Percentiles rank a stretch among this genome's conserved stretches.
Evolutionary conservation across 352 stramenopile genomes (phyloP).

Genomic region (Pythium dissimile): DNA sequence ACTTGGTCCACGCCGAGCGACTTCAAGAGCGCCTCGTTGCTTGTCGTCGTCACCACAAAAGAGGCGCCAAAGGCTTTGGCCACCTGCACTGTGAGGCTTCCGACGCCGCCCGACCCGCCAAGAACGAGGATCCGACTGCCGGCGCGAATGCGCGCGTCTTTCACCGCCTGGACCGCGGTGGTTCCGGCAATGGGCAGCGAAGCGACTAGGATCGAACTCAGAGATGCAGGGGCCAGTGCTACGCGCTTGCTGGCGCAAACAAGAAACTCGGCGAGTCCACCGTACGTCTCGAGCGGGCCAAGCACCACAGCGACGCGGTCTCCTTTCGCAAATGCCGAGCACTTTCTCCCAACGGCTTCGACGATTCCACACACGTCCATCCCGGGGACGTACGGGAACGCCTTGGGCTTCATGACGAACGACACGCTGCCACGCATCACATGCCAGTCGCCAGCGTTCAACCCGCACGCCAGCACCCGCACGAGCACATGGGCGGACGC

Average conservation of each 20-base stretch:
- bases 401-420: slow-evolving; percentile 35
- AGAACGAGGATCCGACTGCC: slow-evolving; percentile 73
- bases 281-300: slow-evolving; percentile 14
- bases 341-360: slow-evolving; percentile 26
- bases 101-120: slow-evolving; percentile 74
- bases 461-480: slow-evolving; percentile 25
- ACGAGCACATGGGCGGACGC: slow-evolving; percentile 28
- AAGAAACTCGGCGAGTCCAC: slow-evolving; percentile 35
- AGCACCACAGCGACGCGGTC: slow-evolving; percentile 34
- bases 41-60: slow-evolving; percentile 61
- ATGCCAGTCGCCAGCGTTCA: slow-evolving; percentile 34
- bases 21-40: slow-evolving; percentile 33
- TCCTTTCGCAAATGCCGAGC: slow-evolving; percentile 24
- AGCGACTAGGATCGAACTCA: slow-evolving; percentile 24
- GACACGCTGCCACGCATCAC: slow-evolving; percentile 35
- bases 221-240: slow-evolving; percentile 18
- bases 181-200: slow-evolving; percentile 29
- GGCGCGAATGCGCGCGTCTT: slow-evolving; percentile 24
- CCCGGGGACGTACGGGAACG: slow-evolving; percentile 39
- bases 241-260: slow-evolving; percentile 21
- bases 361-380: slow-evolving; percentile 44
- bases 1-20: slow-evolving; percentile 48
- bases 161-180: slow-evolving; percentile 32
- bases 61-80: slow-evolving; percentile 40
- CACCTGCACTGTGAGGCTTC: slow-evolving; percentile 70